These are phyloP conservation scores for Ogataea nitratoaversa DNA, from an alignment of 805 yeast genomes.

Conservation along the genomic window DNA sequence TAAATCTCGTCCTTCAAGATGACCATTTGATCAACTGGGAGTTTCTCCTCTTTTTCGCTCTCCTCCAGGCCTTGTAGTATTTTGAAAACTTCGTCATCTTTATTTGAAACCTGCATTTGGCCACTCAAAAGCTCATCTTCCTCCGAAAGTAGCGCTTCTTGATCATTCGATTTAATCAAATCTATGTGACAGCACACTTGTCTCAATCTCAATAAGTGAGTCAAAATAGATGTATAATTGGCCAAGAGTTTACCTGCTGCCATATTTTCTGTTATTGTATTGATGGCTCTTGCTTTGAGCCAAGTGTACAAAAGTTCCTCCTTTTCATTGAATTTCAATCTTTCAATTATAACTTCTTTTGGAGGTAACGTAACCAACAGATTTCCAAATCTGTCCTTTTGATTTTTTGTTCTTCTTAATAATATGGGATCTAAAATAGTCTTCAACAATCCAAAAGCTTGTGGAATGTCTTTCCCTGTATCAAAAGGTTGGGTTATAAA, in stretches of 20 bases:
- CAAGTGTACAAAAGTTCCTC: conserved; percentile 67
- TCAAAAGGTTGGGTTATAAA: conserved; percentile 84
- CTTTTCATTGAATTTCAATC: conserved; percentile 57
- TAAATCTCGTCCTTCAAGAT: conserved; percentile 29
- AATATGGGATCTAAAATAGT: conserved; percentile 80
- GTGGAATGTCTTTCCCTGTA: conserved; percentile 52
- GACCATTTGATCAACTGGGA: conserved; percentile 22
- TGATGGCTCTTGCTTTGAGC: conserved; percentile 63
- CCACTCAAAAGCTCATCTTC: conserved; percentile 9
- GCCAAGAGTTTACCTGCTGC: conserved; percentile 64
- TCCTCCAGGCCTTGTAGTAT: conserved; percentile 23
- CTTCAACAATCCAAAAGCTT: conserved; percentile 80
- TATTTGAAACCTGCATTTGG: neutral
- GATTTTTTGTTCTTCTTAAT: conserved; percentile 79
- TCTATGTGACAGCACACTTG: conserved; percentile 86
- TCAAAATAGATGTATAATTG: conserved; percentile 72
- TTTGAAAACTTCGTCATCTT: conserved; percentile 6
- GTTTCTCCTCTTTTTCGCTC: conserved; percentile 22
- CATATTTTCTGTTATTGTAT: conserved; percentile 54
- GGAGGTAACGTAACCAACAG: conserved; percentile 73
- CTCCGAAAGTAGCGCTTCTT: conserved; percentile 40
- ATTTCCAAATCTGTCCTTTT: conserved; percentile 70
- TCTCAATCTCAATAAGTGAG: conserved; percentile 77
- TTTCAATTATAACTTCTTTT: conserved; percentile 67
- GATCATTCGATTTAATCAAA: conserved; percentile 39